Evolutionary conservation across 768 basidiomycete genomes (phyloP), one percentile per base, ranked within the genome.

Genomic region (Gloeostereum incarnatum): DNA sequence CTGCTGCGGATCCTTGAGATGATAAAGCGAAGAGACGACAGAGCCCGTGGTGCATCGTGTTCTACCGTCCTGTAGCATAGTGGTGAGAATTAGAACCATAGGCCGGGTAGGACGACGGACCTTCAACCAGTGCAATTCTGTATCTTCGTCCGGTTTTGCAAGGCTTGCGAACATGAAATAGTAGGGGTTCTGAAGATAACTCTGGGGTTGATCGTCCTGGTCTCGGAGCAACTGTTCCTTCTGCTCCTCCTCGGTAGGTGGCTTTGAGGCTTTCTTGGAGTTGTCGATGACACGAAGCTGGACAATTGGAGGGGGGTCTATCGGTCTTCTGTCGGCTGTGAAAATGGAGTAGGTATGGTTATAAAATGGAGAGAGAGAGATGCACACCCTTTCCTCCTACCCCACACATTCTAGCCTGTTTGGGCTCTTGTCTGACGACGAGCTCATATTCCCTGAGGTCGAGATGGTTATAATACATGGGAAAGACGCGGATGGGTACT

Each of bases 251-350:
- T 36, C 16, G 21, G 11, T 13, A 19, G 26, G 10, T 18, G 32
- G 8, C 32, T 18, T 18, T 24, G 20, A 16, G 37, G 17, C 30
- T 16, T 19, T 4, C 21, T 9, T 9, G 32, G 35, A 35, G 44
- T 31, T 18, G 52, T 91, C 84, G 49, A 88, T 68, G 39, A 96
- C 87, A 39, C 84, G 79, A 6, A 97, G 77, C 58, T 94, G 90
- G n/a, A 97, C 80, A 61, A 97, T 92, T 13, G 93, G 92, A 1
- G 92, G 91, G 0, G 93, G 93, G 66, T 97, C 92, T 54, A 97
- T 91, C 2, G 93, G 92, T 25, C 92, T 72, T n/a, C 92, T 75
- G 70, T 94, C 93, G 39, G 89, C 91, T 85, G 62, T 36, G 41
- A 39, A 41, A 31, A 34, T 39, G 26, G 24, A 23, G 26, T 41